phyloP scores from a whole-genome alignment of 768 basidiomycete genomes.

The Macrolepiota fuliginosa region DNA sequence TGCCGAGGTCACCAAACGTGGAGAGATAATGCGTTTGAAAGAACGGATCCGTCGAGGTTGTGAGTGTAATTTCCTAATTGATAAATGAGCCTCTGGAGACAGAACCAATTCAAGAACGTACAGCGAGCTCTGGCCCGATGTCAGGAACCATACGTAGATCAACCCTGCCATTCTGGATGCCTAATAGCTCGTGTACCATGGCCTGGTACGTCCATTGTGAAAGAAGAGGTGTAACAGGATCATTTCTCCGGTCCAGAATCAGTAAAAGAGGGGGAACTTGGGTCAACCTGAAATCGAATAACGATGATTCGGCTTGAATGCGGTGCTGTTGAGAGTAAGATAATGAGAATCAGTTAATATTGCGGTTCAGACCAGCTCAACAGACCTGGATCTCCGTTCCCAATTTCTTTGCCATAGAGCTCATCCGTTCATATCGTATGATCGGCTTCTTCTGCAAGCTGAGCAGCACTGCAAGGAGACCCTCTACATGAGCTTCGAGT shows the following conservation, averaged over 20 bases:
- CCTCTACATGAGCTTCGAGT: slow-evolving; percentile 75
- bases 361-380: not conserved
- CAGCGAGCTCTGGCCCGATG: slow-evolving; percentile 81
- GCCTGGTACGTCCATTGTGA: slow-evolving; percentile 99
- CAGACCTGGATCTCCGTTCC: slow-evolving; percentile 82
- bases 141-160: slow-evolving; percentile 82
- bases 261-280: slow-evolving; percentile 87
- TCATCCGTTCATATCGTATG: slow-evolving; percentile 93
- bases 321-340: slow-evolving; percentile 50
- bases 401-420: slow-evolving; percentile 86
- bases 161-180: slow-evolving; percentile 93
- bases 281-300: slow-evolving; percentile 92
- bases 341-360: not conserved
- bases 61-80: slow-evolving; percentile 86
- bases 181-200: slow-evolving; percentile 96
- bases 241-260: slow-evolving; percentile 93
- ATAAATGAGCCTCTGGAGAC: slow-evolving; percentile 6
- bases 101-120: slow-evolving; percentile 29
- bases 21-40: slow-evolving; percentile 87
- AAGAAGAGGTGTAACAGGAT: slow-evolving; percentile 93
- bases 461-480: slow-evolving; percentile 81
- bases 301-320: slow-evolving; percentile 72
- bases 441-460: slow-evolving; percentile 96
- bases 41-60: slow-evolving; percentile 89
- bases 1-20: slow-evolving; percentile 96